These are phyloP conservation scores for Pseudocercospora pini-densiflorae DNA, from an alignment of 2,329 filamentous ascomycete species.

Conservation along the genomic window DNA sequence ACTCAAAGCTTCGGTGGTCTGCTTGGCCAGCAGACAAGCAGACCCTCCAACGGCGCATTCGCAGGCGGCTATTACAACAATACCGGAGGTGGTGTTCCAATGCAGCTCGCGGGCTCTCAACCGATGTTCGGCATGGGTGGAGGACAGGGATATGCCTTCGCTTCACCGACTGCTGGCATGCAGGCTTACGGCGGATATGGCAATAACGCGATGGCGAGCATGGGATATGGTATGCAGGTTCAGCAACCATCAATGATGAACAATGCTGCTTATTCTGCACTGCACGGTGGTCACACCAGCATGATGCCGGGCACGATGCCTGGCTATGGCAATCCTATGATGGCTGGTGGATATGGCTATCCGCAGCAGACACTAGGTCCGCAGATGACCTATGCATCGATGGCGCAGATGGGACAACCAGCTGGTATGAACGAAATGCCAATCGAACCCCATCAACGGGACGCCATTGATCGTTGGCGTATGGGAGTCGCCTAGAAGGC, in stretches of 20 bases:
- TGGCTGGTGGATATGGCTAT: slow-evolving; percentile 1
- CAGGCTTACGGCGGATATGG: slow-evolving; percentile 24
- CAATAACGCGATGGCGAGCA: slow-evolving; percentile 17
- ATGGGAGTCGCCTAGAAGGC: slow-evolving; percentile 7
- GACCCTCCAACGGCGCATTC: slow-evolving; percentile 42
- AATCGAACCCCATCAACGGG: slow-evolving; percentile 6
- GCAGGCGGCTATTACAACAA: slow-evolving; percentile 31
- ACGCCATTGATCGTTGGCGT: slow-evolving; percentile 6
- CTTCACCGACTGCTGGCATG: slow-evolving; percentile 33
- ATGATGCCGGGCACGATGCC: slow-evolving; percentile 1
- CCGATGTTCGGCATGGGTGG: slow-evolving; percentile 28
- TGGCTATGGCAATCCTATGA: neutral
- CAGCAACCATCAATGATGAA: slow-evolving; percentile 25
- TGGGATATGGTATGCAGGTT: slow-evolving; percentile 14
- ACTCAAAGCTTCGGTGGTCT: slow-evolving; percentile 32
- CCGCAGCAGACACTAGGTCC: slow-evolving; percentile 4
- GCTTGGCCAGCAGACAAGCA: slow-evolving; percentile 23
- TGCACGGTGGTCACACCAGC: slow-evolving; percentile 18
- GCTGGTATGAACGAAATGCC: neutral
- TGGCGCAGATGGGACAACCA: neutral
- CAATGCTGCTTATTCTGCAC: slow-evolving; percentile 24
- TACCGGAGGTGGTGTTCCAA: slow-evolving; percentile 20
- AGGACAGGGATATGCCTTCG: slow-evolving; percentile 29
- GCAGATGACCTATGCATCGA: slow-evolving; percentile 6
- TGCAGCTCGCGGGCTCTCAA: slow-evolving; percentile 18